phyloP scores from a whole-genome alignment of 2,329 filamentous ascomycete species.

The Dothideomycetes sp. region DNA sequence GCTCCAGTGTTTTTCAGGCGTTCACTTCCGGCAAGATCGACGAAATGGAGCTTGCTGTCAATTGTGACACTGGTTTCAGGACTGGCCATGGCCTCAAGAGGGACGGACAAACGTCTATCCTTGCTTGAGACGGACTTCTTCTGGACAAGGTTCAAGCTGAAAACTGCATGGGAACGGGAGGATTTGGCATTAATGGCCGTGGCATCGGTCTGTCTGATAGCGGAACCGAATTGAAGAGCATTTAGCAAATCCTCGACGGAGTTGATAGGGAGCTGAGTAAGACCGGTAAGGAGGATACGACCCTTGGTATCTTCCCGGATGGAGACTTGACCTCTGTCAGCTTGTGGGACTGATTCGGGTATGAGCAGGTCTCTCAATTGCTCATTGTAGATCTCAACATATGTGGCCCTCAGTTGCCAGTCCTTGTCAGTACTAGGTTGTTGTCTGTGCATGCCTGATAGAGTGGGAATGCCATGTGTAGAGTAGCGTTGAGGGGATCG shows the following conservation, averaged over 20 bases:
- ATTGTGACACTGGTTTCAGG: slow-evolving; percentile 65
- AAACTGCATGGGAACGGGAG: slow-evolving; percentile 93
- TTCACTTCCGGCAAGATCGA: slow-evolving; percentile 94
- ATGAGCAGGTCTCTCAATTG: slow-evolving; percentile 82
- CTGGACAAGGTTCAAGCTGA: slow-evolving; percentile 87
- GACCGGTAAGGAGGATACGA: slow-evolving; percentile 83
- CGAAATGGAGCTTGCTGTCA: slow-evolving; percentile 97
- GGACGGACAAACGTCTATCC: slow-evolving; percentile 82
- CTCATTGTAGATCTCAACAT: slow-evolving; percentile 83
- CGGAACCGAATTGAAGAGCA: slow-evolving; percentile 83
- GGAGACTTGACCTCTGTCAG: slow-evolving; percentile 68
- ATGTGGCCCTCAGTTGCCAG: slow-evolving; percentile 84
- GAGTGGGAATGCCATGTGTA: slow-evolving; percentile 33
- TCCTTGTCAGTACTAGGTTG: slow-evolving; percentile 49
- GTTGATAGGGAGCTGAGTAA: slow-evolving; percentile 79
- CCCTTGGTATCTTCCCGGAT: slow-evolving; percentile 93
- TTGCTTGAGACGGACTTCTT: slow-evolving; percentile 52
- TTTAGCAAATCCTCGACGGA: slow-evolving; percentile 84
- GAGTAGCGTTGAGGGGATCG: slow-evolving; percentile 73
- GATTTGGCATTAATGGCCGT: slow-evolving; percentile 97
- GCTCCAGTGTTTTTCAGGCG: slow-evolving; percentile 94
- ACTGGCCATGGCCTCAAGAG: slow-evolving; percentile 63
- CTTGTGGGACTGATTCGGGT: slow-evolving; percentile 56
- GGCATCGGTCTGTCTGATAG: slow-evolving; percentile 90
- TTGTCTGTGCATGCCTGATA: slow-evolving; percentile 34